These are phyloP conservation scores for Fraxinus baroniana DNA, from an alignment of 305 asterid species.

Conservation along the genomic window DNA sequence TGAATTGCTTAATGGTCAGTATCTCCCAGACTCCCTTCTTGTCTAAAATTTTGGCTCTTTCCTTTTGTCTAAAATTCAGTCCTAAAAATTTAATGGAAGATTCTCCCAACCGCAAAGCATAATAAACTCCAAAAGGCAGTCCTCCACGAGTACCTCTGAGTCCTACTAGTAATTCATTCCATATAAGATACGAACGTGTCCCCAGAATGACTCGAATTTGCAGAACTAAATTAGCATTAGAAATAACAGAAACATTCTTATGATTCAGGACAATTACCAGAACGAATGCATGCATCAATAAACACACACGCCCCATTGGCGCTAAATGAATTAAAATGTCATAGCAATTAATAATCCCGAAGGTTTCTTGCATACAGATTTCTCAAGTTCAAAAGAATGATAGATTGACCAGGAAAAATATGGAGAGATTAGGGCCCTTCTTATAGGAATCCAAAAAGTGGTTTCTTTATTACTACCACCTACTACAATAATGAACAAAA, in stretches of 20 bases:
- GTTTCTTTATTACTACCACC: neutral
- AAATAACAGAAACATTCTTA: neutral
- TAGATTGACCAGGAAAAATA: neutral
- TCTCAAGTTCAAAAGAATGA: neutral
- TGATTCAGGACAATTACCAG: neutral
- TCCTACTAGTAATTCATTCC: neutral
- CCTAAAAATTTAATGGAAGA: neutral
- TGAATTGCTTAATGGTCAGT: neutral
- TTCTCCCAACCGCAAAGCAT: neutral
- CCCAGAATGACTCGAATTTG: neutral
- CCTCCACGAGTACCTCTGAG: neutral
- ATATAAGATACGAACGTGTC: neutral
- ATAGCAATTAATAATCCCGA: neutral
- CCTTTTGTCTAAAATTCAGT: neutral
- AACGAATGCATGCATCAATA: neutral
- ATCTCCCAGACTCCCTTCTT: neutral
- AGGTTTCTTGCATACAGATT: neutral
- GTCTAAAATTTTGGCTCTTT: neutral
- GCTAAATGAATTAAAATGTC: neutral
- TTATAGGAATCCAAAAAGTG: neutral
- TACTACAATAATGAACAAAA: neutral
- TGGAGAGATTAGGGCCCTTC: neutral
- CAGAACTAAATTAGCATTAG: neutral
- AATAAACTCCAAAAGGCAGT: neutral
- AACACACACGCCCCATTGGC: neutral